A percentile compares a stretch with the other conserved stretches of the same genome.
Conservation (phyloP, 2,329 filamentous ascomycete genomes). For the Colletotrichum sp. region DNA sequence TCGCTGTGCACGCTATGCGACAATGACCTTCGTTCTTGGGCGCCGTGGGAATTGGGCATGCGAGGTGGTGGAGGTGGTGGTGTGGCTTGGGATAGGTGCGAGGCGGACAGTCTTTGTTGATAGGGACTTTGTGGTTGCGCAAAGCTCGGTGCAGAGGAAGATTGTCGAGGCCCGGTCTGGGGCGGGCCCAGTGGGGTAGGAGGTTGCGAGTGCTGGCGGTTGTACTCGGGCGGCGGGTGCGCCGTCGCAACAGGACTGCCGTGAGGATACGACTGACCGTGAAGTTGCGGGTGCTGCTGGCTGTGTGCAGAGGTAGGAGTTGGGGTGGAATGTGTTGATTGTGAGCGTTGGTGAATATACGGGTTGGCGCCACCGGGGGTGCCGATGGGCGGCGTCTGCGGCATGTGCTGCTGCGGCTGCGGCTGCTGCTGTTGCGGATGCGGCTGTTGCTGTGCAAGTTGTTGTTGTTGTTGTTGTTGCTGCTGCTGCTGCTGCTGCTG, state of each 20-base stretch:
- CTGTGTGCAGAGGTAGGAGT: constrained; percentile 68
- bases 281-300: constrained; percentile 61
- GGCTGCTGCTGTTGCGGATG: constrained; percentile 37
- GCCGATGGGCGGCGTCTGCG: constrained; percentile 49
- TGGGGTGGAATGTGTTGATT: constrained; percentile 62
- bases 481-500: constrained; percentile 46
- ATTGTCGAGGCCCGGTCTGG: constrained; percentile 46
- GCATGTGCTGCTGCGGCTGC: constrained; percentile 36
- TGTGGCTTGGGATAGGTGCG: constrained; percentile 24
- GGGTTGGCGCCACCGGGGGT: constrained; percentile 39
- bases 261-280: constrained; percentile 54
- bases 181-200: constrained; percentile 59
- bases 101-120: constrained; percentile 51
- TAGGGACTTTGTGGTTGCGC: constrained; percentile 65
- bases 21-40: constrained; percentile 56
- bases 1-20: constrained; percentile 65
- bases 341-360: constrained; percentile 53
- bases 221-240: constrained; percentile 48
- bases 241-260: constrained; percentile 56
- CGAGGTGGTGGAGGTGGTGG: constrained; percentile 37
- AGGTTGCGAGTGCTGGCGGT: constrained; percentile 58
- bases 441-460: constrained; percentile 35
- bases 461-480: constrained; percentile 29
- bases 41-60: constrained; percentile 44
- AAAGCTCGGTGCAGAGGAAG: constrained; percentile 43